Base-by-base conservation (phyloP, 352 stramenopile genomes). In the Globisporangium barbulae region DNA sequence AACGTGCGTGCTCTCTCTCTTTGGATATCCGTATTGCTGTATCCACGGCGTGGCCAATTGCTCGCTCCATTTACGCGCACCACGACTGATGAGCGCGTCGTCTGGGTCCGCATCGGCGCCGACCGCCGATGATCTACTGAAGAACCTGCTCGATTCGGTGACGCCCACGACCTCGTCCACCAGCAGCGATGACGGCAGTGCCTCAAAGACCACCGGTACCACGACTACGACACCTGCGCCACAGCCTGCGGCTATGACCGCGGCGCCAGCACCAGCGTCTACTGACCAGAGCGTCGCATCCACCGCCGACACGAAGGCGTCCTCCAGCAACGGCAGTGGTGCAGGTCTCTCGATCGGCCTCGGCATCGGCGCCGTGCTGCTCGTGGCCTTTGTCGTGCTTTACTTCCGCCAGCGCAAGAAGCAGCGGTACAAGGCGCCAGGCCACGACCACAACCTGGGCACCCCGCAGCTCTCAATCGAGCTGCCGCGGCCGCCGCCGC, bases 391-490 rank as follows among this genome's bases (percentile, higher is more conserved):
- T 31, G 41, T 69, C 33, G 63, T 69, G 39, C 41, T 69, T 2
- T 41, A 56, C 25, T 61, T 69, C 45, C 55, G 63, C n/a, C 56
- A 63, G 41, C 63, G 57, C 48, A 69, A 64, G 56, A 62, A 55
- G 31, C 49, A 22, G 21, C 55, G 56, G 13, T 45, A 55, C 30
- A 52, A 55, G 31, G 49, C 37, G 9, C 56, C 55, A 5, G 22
- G 45, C 4, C 53, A 44, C 33, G 25, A 53, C 15, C 57, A 60
- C 57, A 56, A 69, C 49, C 52, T 69, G 21, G 63, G 63, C 30
- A 69, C 63, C 22, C 63, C 63, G n/a, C 63, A 69, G 57, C 41
- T 69, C 21, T 69, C 63, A 19, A 69, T 69, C 30, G 63, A 69
- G 41, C 44, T 69, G 22, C 63, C 63, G 33, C 58, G 42, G 6